Conservation (phyloP, 768 basidiomycete species). For the Neoboletus brunneissimus region DNA sequence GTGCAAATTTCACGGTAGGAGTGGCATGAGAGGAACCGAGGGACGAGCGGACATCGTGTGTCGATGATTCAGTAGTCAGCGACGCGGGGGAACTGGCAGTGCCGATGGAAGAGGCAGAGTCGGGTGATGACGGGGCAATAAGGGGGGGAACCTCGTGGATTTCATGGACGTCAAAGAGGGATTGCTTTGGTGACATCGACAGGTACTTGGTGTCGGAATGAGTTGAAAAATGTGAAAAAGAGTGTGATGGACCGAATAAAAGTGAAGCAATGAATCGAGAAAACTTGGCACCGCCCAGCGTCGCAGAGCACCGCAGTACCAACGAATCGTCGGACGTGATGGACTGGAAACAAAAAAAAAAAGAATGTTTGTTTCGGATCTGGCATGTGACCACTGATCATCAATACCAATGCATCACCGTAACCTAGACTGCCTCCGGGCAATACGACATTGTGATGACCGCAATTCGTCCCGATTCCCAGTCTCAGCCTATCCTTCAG, state of each 20-base stretch:
- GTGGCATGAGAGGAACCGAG: constrained; percentile 14
- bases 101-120: constrained; percentile 17
- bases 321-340: background rate
- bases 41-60: constrained; percentile 13
- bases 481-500: constrained; percentile 39
- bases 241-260: constrained; percentile 25
- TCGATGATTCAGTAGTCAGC: constrained; percentile 4
- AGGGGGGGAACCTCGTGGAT: constrained; percentile 15
- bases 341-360: background rate
- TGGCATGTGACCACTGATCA: too few species aligned
- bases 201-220: background rate
- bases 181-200: constrained; percentile 14
- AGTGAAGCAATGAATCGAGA: background rate
- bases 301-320: background rate
- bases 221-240: constrained; percentile 11
- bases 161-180: constrained; percentile 15
- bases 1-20: constrained; percentile 54
- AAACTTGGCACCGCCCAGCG: constrained; percentile 11
- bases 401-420: too few species aligned
- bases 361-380: too few species aligned
- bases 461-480: constrained; percentile 62
- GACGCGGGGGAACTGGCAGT: constrained; percentile 9
- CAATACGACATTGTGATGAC: constrained; percentile 41
- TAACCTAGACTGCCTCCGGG: background rate
- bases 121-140: constrained; percentile 8